phyloP scores from a whole-genome alignment of 2,329 filamentous ascomycete genomes.

The Hypoxylon sp. region DNA sequence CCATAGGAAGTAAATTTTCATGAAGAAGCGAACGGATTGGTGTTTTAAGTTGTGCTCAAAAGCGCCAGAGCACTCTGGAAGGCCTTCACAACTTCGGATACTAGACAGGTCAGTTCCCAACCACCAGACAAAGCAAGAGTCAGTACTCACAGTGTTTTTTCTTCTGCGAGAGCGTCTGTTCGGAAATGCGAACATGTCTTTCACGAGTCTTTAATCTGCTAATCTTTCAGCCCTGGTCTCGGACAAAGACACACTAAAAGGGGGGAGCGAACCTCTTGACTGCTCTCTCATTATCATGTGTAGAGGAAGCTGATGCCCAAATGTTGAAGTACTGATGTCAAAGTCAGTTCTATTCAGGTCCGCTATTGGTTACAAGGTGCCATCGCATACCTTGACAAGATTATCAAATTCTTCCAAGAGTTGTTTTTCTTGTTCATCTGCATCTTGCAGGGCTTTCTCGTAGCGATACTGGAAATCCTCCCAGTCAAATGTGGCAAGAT shows the following conservation, averaged over 20 bases:
- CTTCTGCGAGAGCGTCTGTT: slow-evolving; percentile 78
- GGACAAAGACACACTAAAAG: slow-evolving; percentile 34
- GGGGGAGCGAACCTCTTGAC: slow-evolving; percentile 74
- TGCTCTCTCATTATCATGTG: slow-evolving; percentile 82
- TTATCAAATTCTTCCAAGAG: slow-evolving; percentile 77
- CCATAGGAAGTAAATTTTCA: background rate
- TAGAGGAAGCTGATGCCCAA: slow-evolving; percentile 81
- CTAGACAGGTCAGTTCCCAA: slow-evolving; percentile 53
- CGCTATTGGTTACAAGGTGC: slow-evolving; percentile 16
- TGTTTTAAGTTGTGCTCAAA: slow-evolving; percentile 57
- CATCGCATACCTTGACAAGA: slow-evolving; percentile 72
- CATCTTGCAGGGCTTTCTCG: slow-evolving; percentile 73
- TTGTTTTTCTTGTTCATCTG: slow-evolving; percentile 74
- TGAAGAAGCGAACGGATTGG: slow-evolving; percentile 22
- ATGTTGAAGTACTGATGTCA: slow-evolving; percentile 77
- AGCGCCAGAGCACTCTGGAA: slow-evolving; percentile 74
- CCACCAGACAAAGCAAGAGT: slow-evolving; percentile 19
- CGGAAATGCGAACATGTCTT: slow-evolving; percentile 80
- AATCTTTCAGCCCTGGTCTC: slow-evolving; percentile 27
- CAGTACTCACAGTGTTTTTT: slow-evolving; percentile 81
- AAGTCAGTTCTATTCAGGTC: slow-evolving; percentile 36
- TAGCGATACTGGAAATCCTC: slow-evolving; percentile 80
- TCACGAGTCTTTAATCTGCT: slow-evolving; percentile 82
- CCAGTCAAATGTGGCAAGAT: slow-evolving; percentile 79
- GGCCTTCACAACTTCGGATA: slow-evolving; percentile 71